Conservation (phyloP, 495 filamentous ascomycete species). For the Lophiostoma macrostomum region DNA sequence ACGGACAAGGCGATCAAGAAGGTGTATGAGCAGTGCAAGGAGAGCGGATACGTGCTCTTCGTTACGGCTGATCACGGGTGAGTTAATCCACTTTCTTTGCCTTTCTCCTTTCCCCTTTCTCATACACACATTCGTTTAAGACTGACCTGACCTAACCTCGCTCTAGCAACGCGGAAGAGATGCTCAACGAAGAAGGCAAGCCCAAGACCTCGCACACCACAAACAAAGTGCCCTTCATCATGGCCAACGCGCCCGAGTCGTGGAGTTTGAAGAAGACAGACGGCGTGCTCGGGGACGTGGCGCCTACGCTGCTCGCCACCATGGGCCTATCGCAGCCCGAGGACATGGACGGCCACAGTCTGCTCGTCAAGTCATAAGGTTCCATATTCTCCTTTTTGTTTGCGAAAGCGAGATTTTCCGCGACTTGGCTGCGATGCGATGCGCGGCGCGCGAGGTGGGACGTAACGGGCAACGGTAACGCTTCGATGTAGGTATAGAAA, state of each 20-base stretch:
- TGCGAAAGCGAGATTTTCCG: neutral
- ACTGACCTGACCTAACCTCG: no score
- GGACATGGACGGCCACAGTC: slow-evolving; percentile 85
- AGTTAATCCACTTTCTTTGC: no score
- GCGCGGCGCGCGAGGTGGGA: no score
- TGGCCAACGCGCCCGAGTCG: slow-evolving; percentile 91
- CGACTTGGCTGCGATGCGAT: neutral
- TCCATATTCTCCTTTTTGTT: no score
- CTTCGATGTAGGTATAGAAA: slow-evolving; percentile 13
- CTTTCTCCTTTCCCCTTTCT: no score
- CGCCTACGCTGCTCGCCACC: slow-evolving; percentile 80
- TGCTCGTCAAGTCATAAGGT: slow-evolving; percentile 63
- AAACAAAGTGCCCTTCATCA: slow-evolving; percentile 95
- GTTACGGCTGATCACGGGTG: slow-evolving; percentile 92
- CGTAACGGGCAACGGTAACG: neutral
- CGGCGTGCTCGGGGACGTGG: slow-evolving; percentile 93
- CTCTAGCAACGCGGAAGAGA: slow-evolving; percentile 90
- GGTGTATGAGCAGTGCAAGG: slow-evolving; percentile 89
- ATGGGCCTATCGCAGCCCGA: slow-evolving; percentile 89
- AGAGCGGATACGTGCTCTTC: slow-evolving; percentile 86
- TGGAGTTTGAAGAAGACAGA: slow-evolving; percentile 81
- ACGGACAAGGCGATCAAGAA: slow-evolving; percentile 92
- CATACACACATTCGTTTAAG: no score
- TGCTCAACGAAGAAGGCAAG: slow-evolving; percentile 90
- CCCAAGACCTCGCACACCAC: slow-evolving; percentile 98